A percentile compares a stretch with the other conserved stretches of the same genome.
phyloP scores from a whole-genome alignment of 345 rosid genomes.

The Melaleuca quinquenervia region DNA sequence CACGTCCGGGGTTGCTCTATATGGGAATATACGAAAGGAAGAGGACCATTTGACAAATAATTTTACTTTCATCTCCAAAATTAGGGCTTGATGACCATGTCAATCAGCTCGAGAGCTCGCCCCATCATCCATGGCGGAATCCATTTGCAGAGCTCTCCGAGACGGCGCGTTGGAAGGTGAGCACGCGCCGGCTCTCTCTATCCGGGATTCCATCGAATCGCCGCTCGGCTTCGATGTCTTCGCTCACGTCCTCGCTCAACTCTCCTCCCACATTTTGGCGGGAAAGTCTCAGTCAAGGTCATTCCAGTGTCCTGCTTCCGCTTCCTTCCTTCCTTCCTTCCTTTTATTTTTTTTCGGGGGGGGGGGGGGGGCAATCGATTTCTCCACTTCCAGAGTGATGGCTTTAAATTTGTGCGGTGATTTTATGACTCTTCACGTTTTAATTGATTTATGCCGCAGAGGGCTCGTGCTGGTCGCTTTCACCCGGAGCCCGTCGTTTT shows the following conservation, averaged over 20 bases:
- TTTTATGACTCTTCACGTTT: neutral
- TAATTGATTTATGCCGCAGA: constrained; percentile 14
- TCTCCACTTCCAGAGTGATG: neutral
- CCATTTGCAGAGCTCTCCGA: constrained; percentile 61
- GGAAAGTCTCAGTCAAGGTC: constrained; percentile 76
- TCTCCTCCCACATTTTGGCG: constrained; percentile 46
- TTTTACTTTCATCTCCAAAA: neutral
- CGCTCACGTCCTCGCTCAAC: constrained; percentile 44
- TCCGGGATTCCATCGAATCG: constrained; percentile 51
- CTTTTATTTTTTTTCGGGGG: neutral
- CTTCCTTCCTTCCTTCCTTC: neutral
- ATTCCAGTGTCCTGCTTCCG: neutral
- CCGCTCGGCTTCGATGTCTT: constrained; percentile 67
- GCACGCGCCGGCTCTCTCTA: constrained; percentile 64
- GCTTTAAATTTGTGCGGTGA: neutral
- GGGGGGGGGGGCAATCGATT: too few relatives aligned
- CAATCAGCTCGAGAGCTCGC: neutral
- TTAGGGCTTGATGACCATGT: constrained; percentile 11
- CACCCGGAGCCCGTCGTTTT: constrained; percentile 60
- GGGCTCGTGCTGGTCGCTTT: constrained; percentile 61
- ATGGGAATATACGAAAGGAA: neutral
- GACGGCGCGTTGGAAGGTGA: constrained; percentile 85
- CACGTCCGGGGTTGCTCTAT: neutral
- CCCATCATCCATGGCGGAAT: constrained; percentile 45
- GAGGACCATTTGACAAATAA: neutral